Evolutionary conservation across 2,329 filamentous ascomycete genomes (phyloP).

Genomic region (Macrophomina pseudophaseolina): DNA sequence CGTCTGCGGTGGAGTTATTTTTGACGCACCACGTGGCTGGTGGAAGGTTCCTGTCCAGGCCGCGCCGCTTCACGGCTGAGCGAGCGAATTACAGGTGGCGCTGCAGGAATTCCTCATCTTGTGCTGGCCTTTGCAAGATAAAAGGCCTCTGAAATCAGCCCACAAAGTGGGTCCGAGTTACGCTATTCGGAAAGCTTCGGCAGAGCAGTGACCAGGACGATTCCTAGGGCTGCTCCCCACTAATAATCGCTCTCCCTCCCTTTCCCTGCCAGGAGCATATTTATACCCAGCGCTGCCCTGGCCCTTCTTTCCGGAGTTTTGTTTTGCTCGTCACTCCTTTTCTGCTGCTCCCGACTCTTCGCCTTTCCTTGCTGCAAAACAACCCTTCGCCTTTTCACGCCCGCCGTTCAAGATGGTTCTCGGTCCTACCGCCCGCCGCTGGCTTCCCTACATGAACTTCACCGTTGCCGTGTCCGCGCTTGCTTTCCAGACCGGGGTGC

Average conservation of each 20-base stretch:
- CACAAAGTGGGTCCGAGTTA: constrained; percentile 25
- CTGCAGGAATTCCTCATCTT: constrained; percentile 11
- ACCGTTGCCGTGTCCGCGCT: constrained; percentile 68
- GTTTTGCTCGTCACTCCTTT: constrained; percentile 20
- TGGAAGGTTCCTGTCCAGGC: neutral
- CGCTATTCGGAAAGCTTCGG: constrained; percentile 24
- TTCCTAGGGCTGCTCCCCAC: neutral
- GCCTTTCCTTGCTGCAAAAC: neutral
- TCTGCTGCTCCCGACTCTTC: neutral
- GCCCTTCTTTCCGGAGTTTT: constrained; percentile 3
- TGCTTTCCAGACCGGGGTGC: constrained; percentile 70
- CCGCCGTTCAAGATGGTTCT: constrained; percentile 22
- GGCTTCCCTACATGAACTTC: constrained; percentile 56
- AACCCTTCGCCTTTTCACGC: neutral
- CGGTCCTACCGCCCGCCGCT: constrained; percentile 25
- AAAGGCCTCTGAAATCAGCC: constrained; percentile 26
- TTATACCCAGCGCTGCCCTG: constrained; percentile 17
- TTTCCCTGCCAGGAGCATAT: neutral
- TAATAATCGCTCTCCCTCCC: neutral
- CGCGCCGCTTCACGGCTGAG: neutral
- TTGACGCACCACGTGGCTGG: constrained; percentile 17
- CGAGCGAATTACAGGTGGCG: neutral
- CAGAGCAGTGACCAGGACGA: constrained; percentile 17
- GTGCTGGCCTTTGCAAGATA: constrained; percentile 16
- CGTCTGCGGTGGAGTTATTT: constrained; percentile 2